Evolutionary conservation across 148 eudicot species (phyloP).

Genomic region (Camellia lanceoleosa): DNA sequence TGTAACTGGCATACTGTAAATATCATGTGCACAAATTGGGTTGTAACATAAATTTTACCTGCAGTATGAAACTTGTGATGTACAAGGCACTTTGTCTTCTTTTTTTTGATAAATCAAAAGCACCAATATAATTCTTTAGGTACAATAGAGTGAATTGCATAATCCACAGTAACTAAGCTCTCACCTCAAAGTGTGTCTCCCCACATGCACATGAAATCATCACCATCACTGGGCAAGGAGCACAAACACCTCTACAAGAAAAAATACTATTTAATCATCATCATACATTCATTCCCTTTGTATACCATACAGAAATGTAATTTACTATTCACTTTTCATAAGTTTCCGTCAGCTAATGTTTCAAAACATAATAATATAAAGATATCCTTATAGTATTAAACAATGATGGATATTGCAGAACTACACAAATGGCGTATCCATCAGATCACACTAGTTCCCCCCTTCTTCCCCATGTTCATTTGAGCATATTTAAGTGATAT

Average conservation of each 20-base stretch:
- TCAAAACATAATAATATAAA: background rate
- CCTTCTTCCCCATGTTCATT: background rate
- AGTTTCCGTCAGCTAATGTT: background rate
- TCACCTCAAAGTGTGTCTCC: slow-evolving; percentile 80
- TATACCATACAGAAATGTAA: background rate
- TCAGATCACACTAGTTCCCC: background rate
- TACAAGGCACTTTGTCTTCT: too few relatives aligned
- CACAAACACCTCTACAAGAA: slow-evolving; percentile 87
- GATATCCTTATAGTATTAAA: background rate
- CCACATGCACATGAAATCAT: slow-evolving; percentile 93
- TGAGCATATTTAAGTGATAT: background rate
- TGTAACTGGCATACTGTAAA: background rate
- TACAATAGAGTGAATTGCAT: background rate
- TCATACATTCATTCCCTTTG: background rate
- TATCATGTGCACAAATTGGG: background rate
- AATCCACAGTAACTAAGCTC: slow-evolving; percentile 12
- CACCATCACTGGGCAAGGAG: slow-evolving; percentile 99
- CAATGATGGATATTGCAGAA: too few relatives aligned
- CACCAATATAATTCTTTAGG: too few relatives aligned
- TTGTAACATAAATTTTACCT: background rate
- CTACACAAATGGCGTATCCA: background rate
- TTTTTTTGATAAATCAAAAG: background rate
- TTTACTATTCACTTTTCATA: background rate
- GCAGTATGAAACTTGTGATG: background rate
- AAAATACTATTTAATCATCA: background rate